Conservation (phyloP, 2,329 filamentous ascomycete genomes). For the Paramyrothecium roridum region DNA sequence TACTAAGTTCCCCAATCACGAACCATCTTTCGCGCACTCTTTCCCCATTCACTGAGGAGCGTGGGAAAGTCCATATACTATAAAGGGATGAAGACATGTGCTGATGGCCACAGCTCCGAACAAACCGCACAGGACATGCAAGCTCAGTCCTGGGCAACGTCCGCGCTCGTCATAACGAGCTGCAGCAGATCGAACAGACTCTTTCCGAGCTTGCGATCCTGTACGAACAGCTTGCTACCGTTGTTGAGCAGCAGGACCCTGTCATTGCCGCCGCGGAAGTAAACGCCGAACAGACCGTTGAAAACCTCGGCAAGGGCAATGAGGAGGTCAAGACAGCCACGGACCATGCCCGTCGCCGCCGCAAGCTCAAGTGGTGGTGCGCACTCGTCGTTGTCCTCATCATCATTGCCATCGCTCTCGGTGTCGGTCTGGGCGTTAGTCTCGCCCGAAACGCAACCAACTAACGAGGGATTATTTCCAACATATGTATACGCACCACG, state of each 20-base stretch:
- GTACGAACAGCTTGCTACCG: conserved; percentile 71
- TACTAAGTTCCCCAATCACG: neutral
- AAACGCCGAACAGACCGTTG: conserved; percentile 62
- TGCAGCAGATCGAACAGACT: conserved; percentile 75
- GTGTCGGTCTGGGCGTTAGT: conserved; percentile 50
- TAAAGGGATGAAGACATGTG: neutral
- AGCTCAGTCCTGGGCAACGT: conserved; percentile 73
- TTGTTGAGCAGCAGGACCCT: conserved; percentile 70
- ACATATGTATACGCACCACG: neutral
- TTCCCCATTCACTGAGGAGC: neutral
- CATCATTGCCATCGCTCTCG: conserved; percentile 51
- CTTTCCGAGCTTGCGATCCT: conserved; percentile 66
- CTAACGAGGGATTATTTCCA: conserved; percentile 1
- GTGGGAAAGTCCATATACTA: no score
- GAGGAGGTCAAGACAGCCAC: conserved; percentile 67
- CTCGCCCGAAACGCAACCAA: conserved; percentile 24
- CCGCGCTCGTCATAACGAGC: conserved; percentile 78
- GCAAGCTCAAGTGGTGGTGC: conserved; percentile 82
- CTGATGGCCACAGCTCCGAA: conserved; percentile 57
- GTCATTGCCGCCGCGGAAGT: conserved; percentile 60
- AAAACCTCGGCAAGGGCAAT: conserved; percentile 68
- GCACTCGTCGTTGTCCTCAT: conserved; percentile 59
- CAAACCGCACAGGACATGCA: conserved; percentile 71
- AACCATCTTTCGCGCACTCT: neutral
- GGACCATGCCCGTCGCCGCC: conserved; percentile 60